Base-by-base conservation (phyloP, 768 basidiomycete genomes). In the Tricholoma sp. region DNA sequence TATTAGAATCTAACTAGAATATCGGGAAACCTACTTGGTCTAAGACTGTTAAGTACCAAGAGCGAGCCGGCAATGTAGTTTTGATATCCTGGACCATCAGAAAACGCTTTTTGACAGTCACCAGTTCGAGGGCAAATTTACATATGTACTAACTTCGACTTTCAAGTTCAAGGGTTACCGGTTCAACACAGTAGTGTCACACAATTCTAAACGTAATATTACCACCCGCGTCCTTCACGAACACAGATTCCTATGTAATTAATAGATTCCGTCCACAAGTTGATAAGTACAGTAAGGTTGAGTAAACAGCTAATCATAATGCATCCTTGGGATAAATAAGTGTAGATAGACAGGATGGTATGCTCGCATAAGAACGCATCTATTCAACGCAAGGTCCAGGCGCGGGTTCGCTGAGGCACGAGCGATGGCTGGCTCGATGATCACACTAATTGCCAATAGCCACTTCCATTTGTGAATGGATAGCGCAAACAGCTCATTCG, bases 401-500 rank as follows among this genome's bases (percentile, higher is more conserved):
- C 32, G n/a, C n/a, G n/a, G n/a, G n/a, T n/a, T n/a, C n/a, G n/a
- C n/a, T n/a, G 32, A 10, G 12, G 34, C 12, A 34, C 2, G 34
- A 10, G 34, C n/a, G n/a, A 11, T 9, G 2, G 34, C 34, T 34
- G 8, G 24, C 24, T 39, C 50, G 19, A 19, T 37, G 32, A 19
- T 11, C 29, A 12, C 12, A 29, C 29, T 29, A 24, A 18, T 11
- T 29, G 3, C 39, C 10, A 9, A 54, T 11, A n/a, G 49, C 53
- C 11, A 39, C 50, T 27, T 49, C 53, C 16, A 39, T 37, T 29
- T 24, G n/a, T n/a, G n/a, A n/a, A n/a, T n/a, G n/a, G n/a, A n/a
- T n/a, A n/a, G n/a, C n/a, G n/a, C n/a, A n/a, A n/a, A n/a, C 7
- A 19, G 16, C 60, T 76, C 67, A 92, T 69, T 93, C 90, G 60